Conservation (phyloP, 257 asterid species). For the Knoxia roxburghii region DNA sequence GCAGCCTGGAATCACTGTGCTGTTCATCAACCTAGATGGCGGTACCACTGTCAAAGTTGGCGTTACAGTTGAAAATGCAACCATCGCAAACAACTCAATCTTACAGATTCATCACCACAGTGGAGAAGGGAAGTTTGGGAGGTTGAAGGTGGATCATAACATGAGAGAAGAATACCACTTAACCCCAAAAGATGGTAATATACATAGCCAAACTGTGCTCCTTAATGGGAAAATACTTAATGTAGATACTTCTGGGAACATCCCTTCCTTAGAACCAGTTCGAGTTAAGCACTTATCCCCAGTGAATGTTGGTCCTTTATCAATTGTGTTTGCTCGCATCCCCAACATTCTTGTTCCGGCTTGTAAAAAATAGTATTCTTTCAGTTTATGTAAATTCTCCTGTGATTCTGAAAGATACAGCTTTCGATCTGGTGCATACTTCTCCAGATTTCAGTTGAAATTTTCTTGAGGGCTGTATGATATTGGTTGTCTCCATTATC, state of each 20-base stretch:
- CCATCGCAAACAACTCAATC: slow-evolving; percentile 15
- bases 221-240: slow-evolving; percentile 54
- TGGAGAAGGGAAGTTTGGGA: slow-evolving; percentile 14
- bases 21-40: slow-evolving; percentile 70
- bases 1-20: slow-evolving; percentile 65
- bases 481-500: no score
- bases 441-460: no score
- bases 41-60: slow-evolving; percentile 40
- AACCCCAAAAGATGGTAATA: slow-evolving; percentile 57
- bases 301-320: slow-evolving; percentile 55
- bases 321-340: slow-evolving; percentile 61
- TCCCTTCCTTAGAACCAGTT: slow-evolving; percentile 57
- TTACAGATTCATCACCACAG: slow-evolving; percentile 1
- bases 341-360: slow-evolving; percentile 55
- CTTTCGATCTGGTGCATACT: no score
- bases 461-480: no score
- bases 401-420: not conserved
- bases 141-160: not conserved
- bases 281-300: slow-evolving; percentile 35
- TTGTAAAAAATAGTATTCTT: slow-evolving; percentile 24
- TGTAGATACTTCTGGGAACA: slow-evolving; percentile 45
- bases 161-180: slow-evolving; percentile 57
- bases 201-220: slow-evolving; percentile 71
- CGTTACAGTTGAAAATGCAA: slow-evolving; percentile 34
- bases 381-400: not conserved